Base-by-base conservation (phyloP, 2,329 filamentous ascomycete species). In the Stachybotrys echinatus region DNA sequence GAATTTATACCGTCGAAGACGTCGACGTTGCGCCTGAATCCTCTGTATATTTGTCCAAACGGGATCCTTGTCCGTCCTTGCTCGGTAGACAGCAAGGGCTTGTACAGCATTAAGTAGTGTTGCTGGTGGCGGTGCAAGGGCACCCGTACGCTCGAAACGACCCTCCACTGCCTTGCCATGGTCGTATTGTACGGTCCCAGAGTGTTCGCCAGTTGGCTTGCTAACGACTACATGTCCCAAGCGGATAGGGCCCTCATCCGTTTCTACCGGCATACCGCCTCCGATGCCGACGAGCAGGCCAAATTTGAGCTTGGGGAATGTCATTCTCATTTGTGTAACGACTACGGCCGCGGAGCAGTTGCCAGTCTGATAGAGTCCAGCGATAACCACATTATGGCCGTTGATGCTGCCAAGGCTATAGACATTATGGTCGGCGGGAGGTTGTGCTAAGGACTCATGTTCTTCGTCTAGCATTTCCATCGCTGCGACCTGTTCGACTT, bases 311-410 rank as follows among this genome's bases (percentile, higher is more conserved):
- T 65, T 64, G 0, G 62, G 58, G 47, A 72, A 72, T 38, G 53
- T 65, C 27, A 54, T 55, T 39, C 60, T 48, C 61, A 72, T 65
- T 47, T 67, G 57, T 42, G 52, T 55, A 10, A 64, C 63, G 4
- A 71, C 61, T 1, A 48, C 50, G 12, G 67, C 56, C 8, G 68
- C 67, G 17, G 65, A 6, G 45, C 50, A 38, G 49, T 64, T 38
- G 60, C 67, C 49, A 61, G 64, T 58, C 19, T 58, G 52, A 6
- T 65, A 65, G 2, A 70, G 50, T 34, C 55, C 54, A 2, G 59
- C 61, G 21, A 70, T 55, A 12, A 68, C 62, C 19, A 69, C 58
- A 48, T 65, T 64, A 45, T 69, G 65, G 5, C 49, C 48, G 12
- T 57, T 56, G 40, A 69, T 62, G 12, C 51, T 53, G 14, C 65